Percentiles rank a stretch among this genome's conserved stretches.
phyloP scores from a whole-genome alignment of 2,329 filamentous ascomycete genomes.

The Ophiostoma perfectum region DNA sequence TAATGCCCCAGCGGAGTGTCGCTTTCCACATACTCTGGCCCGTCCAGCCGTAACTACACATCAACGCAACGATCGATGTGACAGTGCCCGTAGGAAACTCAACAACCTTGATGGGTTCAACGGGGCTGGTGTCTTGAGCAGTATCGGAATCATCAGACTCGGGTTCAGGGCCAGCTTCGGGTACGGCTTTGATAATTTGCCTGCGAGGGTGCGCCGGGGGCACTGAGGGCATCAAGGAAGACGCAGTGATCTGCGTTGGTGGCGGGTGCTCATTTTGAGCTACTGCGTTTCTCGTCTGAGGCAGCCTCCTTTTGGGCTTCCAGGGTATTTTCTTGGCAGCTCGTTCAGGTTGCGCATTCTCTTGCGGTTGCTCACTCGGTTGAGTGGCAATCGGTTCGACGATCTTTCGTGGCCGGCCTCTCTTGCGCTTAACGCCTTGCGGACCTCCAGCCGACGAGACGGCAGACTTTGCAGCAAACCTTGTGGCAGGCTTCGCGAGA shows the following conservation, averaged over 20 bases:
- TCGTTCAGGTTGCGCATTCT: background rate
- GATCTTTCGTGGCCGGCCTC: background rate
- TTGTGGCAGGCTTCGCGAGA: background rate
- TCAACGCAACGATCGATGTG: slow-evolving; percentile 16
- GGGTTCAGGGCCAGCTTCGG: background rate
- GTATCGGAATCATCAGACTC: background rate
- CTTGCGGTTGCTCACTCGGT: background rate
- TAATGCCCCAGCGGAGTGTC: slow-evolving; percentile 6
- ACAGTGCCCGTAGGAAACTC: background rate
- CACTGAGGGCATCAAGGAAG: background rate
- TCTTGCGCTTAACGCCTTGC: background rate
- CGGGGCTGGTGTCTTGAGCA: background rate
- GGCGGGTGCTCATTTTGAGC: background rate
- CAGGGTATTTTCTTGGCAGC: no score
- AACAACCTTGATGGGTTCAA: background rate
- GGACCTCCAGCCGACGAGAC: background rate
- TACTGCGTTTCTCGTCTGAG: background rate
- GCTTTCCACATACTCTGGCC: slow-evolving; percentile 23
- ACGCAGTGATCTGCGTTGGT: background rate
- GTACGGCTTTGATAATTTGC: no score
- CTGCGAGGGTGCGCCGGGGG: no score
- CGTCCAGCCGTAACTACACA: slow-evolving; percentile 24
- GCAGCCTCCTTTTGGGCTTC: background rate
- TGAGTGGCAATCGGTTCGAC: background rate
- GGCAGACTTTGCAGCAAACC: background rate